Evolutionary conservation across 805 yeast species (phyloP).

Genomic region (Citeromyces matritensis): DNA sequence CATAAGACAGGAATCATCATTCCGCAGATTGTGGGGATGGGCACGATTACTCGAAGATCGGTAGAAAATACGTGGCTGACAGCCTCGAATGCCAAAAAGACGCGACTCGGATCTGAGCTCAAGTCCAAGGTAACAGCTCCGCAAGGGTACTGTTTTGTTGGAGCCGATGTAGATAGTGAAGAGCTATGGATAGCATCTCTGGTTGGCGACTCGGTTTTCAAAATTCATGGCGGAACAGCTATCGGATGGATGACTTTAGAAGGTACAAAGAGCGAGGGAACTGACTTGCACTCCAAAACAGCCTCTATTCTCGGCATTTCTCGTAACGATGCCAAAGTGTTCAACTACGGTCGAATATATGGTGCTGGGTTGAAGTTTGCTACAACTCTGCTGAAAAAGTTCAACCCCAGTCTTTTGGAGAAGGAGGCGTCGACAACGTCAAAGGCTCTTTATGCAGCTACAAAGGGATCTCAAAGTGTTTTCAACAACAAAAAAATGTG

Average conservation of each 20-base stretch:
- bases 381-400: slow-evolving; percentile 64
- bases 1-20: slow-evolving; percentile 45
- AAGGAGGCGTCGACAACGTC: slow-evolving; percentile 55
- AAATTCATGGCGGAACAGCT: slow-evolving; percentile 90
- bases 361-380: slow-evolving; percentile 97
- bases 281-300: slow-evolving; percentile 91
- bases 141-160: slow-evolving; percentile 78
- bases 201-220: slow-evolving; percentile 82
- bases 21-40: slow-evolving; percentile 84
- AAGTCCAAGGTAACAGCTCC: slow-evolving; percentile 85
- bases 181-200: slow-evolving; percentile 97
- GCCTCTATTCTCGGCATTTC: slow-evolving; percentile 81
- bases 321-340: slow-evolving; percentile 85
- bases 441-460: slow-evolving; percentile 51
- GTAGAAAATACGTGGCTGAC: slow-evolving; percentile 97
- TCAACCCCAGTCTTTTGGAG: slow-evolving; percentile 58
- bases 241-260: slow-evolving; percentile 99
- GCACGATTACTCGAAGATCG: slow-evolving; percentile 91
- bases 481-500: slow-evolving; percentile 21
- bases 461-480: slow-evolving; percentile 52
- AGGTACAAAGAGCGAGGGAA: slow-evolving; percentile 82
- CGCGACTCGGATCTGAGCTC: slow-evolving; percentile 83
- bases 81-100: slow-evolving; percentile 83
- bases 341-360: slow-evolving; percentile 93
- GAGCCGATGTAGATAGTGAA: slow-evolving; percentile 98